Percentiles rank a stretch among this genome's conserved stretches.
phyloP scores from a whole-genome alignment of 768 basidiomycete genomes.

The Macrolepiota dolichaula region DNA sequence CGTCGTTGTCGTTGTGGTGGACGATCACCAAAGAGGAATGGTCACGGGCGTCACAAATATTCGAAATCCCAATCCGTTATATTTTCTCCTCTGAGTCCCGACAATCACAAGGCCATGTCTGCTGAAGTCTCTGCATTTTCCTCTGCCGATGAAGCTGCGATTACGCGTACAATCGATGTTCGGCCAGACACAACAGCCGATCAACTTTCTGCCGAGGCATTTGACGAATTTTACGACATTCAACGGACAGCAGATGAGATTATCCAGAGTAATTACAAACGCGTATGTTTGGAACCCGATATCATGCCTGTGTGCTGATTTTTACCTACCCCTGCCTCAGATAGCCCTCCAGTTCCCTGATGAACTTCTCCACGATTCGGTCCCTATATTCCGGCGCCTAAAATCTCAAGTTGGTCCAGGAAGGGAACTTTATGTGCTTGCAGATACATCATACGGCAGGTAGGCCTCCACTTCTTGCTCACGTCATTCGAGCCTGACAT shows the following conservation, averaged over 20 bases:
- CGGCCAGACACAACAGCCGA: not conserved
- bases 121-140: slow-evolving; percentile 41
- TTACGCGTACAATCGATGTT: slow-evolving; percentile 8
- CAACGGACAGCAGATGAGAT: slow-evolving; percentile 62
- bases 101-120: slow-evolving; percentile 13
- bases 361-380: slow-evolving; percentile 82
- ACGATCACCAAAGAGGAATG: not conserved
- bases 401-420: slow-evolving; percentile 42
- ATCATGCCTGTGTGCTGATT: not conserved
- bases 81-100: not conserved
- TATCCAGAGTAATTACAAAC: slow-evolving; percentile 57
- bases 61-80: not conserved
- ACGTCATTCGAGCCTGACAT: not conserved
- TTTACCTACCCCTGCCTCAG: slow-evolving; percentile 36
- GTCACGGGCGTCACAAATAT: slow-evolving; percentile 3
- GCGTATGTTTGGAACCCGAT: slow-evolving; percentile 37
- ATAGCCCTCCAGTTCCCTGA: slow-evolving; percentile 96
- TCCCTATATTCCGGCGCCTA: slow-evolving; percentile 73
- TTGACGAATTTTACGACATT: slow-evolving; percentile 76
- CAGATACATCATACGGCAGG: slow-evolving; percentile 98
- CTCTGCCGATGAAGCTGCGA: slow-evolving; percentile 38
- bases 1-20: not conserved
- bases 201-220: slow-evolving; percentile 30
- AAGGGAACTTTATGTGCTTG: slow-evolving; percentile 82
- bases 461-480: slow-evolving; percentile 27